Evolutionary conservation across 352 stramenopile genomes (phyloP), one percentile per base, ranked within the genome.

Genomic region (Phytophthora gonapodyides): DNA sequence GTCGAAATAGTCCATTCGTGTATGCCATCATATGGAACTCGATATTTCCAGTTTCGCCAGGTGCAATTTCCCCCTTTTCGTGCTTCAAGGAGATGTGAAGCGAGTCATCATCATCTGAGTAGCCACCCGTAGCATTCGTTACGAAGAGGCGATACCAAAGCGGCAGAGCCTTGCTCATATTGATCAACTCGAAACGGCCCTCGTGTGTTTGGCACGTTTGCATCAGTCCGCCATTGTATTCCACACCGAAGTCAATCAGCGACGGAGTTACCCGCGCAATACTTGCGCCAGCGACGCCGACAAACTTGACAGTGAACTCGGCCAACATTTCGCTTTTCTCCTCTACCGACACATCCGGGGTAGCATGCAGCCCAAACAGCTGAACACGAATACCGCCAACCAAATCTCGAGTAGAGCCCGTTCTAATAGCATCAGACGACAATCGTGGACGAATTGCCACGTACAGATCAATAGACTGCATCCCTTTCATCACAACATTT

Each of bases 301-400:
- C 75, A 81, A 96, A 96, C 59, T 94, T 95, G 60, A 96, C 68
- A 5, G 88, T 96, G 58, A 96, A 96, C 50, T 96, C 88, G 6
- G 88, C 72, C 16, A 90, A 67, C 77, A 95, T 92, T 7, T 80
- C 82, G 40, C 70, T 82, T 50, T 88, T 91, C 33, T 88, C 81
- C 13, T 78, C 73, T 31, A 36, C 57, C 47, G 17, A 51, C 24
- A 40, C 12, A n/a, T 66, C 69, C 4, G 17, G 17, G 3, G 10
- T 69, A 31, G 30, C 21, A 10, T 56, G 31, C 34, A 80, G 43
- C 4, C 78, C 74, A 70, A 90, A 94, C 5, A 96, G 64, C 56
- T 96, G 87, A 7, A 96, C 69, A n/a, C 87, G 87, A 67, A 96
- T 96, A 12, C 88, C 88, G 21, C 88, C 88, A 49, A 96, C 82